Evolutionary conservation across 2,329 filamentous ascomycete species (phyloP).

Genomic region (Ceratocystis albifundus): DNA sequence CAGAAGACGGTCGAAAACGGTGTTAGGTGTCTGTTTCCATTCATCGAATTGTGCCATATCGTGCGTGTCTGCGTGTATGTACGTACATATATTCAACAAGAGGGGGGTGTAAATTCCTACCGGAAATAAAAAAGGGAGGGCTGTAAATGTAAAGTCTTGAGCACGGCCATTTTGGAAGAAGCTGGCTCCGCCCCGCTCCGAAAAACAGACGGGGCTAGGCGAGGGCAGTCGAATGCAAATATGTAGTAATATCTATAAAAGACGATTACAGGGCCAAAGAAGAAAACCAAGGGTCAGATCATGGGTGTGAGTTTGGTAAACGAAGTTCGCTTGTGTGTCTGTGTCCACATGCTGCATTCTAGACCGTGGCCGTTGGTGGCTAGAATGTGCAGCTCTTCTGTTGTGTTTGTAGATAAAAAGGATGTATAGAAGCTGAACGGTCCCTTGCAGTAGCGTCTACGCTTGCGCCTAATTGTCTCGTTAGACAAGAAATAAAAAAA

Average conservation of each 20-base stretch:
- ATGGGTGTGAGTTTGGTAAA: not conserved
- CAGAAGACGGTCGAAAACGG: no score
- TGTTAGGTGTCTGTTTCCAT: no score
- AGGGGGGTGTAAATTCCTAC: not conserved
- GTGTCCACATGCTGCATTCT: not conserved
- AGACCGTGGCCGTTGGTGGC: not conserved
- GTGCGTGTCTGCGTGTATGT: no score
- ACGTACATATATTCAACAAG: no score
- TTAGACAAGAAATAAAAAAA: not conserved
- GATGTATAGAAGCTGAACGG: not conserved
- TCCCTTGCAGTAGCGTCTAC: constrained; percentile 5
- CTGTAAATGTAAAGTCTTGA: not conserved
- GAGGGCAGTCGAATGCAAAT: not conserved
- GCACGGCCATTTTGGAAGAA: constrained; percentile 5
- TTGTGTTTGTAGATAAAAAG: not conserved
- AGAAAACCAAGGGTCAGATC: not conserved
- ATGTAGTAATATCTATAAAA: not conserved
- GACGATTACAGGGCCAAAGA: not conserved
- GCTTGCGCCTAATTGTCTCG: not conserved
- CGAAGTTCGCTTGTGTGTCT: not conserved
- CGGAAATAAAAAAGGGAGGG: not conserved
- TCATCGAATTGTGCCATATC: no score
- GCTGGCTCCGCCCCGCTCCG: not conserved
- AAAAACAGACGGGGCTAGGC: constrained; percentile 4
- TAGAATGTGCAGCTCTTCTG: not conserved